phyloP scores from a whole-genome alignment of 805 yeast genomes.

The Torulaspora indica region DNA sequence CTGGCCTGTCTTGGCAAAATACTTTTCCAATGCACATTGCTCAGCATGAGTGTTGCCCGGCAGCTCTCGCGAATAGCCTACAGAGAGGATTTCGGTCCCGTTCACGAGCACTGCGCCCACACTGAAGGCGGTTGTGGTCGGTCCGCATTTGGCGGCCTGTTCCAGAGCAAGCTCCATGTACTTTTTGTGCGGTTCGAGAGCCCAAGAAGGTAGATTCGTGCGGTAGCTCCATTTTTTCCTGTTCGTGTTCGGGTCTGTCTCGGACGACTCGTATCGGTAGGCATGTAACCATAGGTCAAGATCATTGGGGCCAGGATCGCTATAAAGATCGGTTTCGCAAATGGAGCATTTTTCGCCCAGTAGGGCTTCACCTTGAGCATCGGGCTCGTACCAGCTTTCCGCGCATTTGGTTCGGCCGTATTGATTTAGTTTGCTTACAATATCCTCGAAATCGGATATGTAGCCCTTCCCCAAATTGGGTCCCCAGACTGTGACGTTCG shows the following conservation, averaged over 20 bases:
- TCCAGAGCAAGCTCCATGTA: conserved; percentile 74
- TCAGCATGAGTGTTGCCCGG: conserved; percentile 98
- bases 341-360: conserved; percentile 54
- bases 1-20: conserved; percentile 38
- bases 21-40: conserved; percentile 85
- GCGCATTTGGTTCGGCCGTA: conserved; percentile 70
- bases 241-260: conserved; percentile 27
- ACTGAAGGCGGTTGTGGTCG: conserved; percentile 79
- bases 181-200: conserved; percentile 49
- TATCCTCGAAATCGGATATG: conserved; percentile 44
- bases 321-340: conserved; percentile 67
- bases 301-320: conserved; percentile 88
- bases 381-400: conserved; percentile 60
- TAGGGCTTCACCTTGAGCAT: conserved; percentile 61
- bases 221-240: conserved; percentile 60
- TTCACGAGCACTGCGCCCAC: conserved; percentile 87
- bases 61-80: conserved; percentile 86
- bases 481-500: conserved; percentile 81
- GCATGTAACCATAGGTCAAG: conserved; percentile 91
- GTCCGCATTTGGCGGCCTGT: conserved; percentile 75
- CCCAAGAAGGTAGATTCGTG: conserved; percentile 83
- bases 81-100: conserved; percentile 58
- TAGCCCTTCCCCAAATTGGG: conserved; percentile 59
- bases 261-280: conserved; percentile 60
- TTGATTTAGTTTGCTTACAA: conserved; percentile 48